Conservation (phyloP, 2,329 filamentous ascomycete genomes). For the Coniochaeta ligniaria region DNA sequence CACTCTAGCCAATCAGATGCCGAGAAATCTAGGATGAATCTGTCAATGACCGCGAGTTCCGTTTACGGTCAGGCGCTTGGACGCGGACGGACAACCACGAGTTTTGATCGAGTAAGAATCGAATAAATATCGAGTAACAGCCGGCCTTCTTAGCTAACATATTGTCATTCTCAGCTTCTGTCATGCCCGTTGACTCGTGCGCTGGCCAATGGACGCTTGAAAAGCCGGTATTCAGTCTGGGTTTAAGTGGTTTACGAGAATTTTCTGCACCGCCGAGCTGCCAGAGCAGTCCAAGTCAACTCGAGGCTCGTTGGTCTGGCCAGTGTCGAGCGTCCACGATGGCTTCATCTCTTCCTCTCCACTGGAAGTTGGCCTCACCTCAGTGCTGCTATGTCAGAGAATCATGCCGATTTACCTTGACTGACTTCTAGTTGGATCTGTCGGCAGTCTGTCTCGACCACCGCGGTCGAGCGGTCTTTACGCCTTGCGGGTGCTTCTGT, state of each 20-base stretch:
- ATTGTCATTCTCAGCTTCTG: neutral
- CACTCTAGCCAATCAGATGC: neutral
- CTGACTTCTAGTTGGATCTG: neutral
- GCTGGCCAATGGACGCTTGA: neutral
- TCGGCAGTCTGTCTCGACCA: neutral
- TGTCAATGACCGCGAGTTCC: neutral
- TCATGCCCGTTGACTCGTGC: neutral
- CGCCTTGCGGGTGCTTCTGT: neutral
- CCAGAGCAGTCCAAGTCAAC: neutral
- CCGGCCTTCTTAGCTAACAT: neutral
- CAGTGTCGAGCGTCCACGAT: neutral
- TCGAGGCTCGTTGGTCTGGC: neutral
- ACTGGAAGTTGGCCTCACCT: neutral
- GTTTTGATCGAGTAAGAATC: constrained; percentile 40
- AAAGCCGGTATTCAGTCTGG: too few relatives aligned
- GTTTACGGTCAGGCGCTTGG: constrained; percentile 4
- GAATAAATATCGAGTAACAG: constrained; percentile 26
- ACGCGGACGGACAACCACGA: constrained; percentile 13
- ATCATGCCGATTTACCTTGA: too few relatives aligned
- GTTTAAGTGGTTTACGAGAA: neutral
- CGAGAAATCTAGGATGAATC: neutral
- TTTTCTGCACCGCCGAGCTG: neutral
- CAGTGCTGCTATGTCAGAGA: too few relatives aligned
- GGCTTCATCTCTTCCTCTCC: neutral
- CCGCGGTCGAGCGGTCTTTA: too few relatives aligned